These are phyloP conservation scores for Nigrospora sphaerica DNA, from an alignment of 2,329 filamentous ascomycete species.

Conservation along the genomic window DNA sequence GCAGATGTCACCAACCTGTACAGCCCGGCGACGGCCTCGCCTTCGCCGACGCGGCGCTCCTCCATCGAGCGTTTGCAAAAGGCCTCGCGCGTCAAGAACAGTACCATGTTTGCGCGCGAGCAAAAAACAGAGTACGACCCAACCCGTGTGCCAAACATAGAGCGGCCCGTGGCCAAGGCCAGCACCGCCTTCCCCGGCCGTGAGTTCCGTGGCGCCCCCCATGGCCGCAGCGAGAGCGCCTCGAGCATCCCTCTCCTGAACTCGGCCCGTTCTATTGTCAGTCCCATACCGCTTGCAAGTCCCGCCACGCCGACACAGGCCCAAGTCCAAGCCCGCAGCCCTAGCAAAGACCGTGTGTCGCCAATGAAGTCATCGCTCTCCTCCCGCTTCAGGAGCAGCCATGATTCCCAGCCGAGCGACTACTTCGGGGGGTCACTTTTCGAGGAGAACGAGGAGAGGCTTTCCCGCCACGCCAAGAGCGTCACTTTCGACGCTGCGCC, in stretches of 20 bases:
- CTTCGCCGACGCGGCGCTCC: slow-evolving; percentile 70
- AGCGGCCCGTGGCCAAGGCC: slow-evolving; percentile 73
- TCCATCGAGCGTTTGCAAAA: slow-evolving; percentile 95
- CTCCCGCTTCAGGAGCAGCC: slow-evolving; percentile 57
- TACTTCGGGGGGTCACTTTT: slow-evolving; percentile 61
- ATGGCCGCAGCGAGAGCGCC: slow-evolving; percentile 51
- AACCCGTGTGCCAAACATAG: slow-evolving; percentile 65
- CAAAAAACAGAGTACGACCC: slow-evolving; percentile 91
- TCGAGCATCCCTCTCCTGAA: slow-evolving; percentile 51
- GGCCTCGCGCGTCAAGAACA: slow-evolving; percentile 94
- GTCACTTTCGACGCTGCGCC: slow-evolving; percentile 94
- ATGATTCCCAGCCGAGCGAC: slow-evolving; percentile 61
- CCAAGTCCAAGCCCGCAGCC: slow-evolving; percentile 31
- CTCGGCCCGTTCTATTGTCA: slow-evolving; percentile 38
- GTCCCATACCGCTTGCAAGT: slow-evolving; percentile 2
- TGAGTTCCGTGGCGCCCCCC: slow-evolving; percentile 40
- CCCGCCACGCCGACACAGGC: neutral
- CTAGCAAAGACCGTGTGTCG: slow-evolving; percentile 66
- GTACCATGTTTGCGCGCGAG: slow-evolving; percentile 91
- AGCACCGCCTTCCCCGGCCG: slow-evolving; percentile 60
- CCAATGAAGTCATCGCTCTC: slow-evolving; percentile 88
- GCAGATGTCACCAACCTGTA: slow-evolving; percentile 60
- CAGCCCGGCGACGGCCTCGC: slow-evolving; percentile 51
- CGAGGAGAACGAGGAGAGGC: slow-evolving; percentile 51
- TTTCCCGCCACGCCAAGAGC: slow-evolving; percentile 86